Evolutionary conservation across 192 early-diverging fungal species (phyloP), one percentile per base, ranked within the genome.

Genomic region (Entomortierella beljakovae): DNA sequence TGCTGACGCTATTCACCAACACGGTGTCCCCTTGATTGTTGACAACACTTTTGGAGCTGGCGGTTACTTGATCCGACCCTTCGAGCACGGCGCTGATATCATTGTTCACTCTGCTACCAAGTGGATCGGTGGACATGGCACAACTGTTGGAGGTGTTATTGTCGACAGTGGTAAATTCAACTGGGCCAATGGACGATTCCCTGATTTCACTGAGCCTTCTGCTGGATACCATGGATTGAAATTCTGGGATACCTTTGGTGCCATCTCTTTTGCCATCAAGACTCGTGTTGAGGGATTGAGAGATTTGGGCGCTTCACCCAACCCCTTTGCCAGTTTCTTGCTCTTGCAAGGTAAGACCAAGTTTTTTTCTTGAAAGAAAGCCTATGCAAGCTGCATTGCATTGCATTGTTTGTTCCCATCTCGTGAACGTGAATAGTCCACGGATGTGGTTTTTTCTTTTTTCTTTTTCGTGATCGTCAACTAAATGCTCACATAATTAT

Each of bases 21-120:
- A 91, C 55, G 94, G 94, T 25, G 84, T 98, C 42, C 97, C 97
- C 43, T 83, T 98, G 51, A 86, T 98, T 58, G 97, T 98, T 28
- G 97, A 98, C 86, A 98, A 98, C 87, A 98, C 97, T 0, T 98
- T 97, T 80, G 97, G 97, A 64, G 93, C 93, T 58, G 96, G 94
- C 56, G 93, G 92, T 18, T 95, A 92, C 80, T 72, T 94, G 42
- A 81, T 89, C 32, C 88, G 88, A n/a, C 97, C 97, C 8, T 91
- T 98, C 62, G 91, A 94, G 40, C 91, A 96, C 80, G 96, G 95
- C 66, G 97, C 97, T n/a, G 95, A 98, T 83, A 98, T 98, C 77
- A 91, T 98, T 68, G 91, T 94, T 20, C 92, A 92, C 56, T 95
- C 94, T 37, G 95, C 97, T 20, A 98, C 96, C 35, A 98, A 98